These are phyloP conservation scores for Pseudocercospora cruenta DNA, from an alignment of 2,329 filamentous ascomycete genomes.

Conservation along the genomic window DNA sequence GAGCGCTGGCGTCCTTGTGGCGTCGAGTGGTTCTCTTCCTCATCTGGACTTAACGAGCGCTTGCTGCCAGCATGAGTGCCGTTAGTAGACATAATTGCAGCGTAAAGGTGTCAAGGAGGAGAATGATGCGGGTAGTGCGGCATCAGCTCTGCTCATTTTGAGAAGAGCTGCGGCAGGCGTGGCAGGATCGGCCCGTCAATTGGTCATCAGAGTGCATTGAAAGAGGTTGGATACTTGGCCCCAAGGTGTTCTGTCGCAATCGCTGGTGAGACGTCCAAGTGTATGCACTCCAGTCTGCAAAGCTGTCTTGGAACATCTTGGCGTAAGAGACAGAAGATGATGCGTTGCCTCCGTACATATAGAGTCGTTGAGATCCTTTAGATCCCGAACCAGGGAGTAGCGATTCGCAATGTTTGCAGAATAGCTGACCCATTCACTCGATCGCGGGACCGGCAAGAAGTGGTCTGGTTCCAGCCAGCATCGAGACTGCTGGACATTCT, in stretches of 20 bases:
- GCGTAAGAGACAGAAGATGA: not conserved
- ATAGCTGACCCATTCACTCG: too few species aligned
- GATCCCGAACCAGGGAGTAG: too few species aligned
- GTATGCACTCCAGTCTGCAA: not conserved
- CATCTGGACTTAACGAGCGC: slow-evolving; percentile 32
- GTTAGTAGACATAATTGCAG: slow-evolving; percentile 19
- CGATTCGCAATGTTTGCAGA: too few species aligned
- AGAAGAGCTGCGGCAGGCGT: too few species aligned
- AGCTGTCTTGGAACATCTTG: not conserved
- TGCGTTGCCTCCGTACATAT: too few species aligned
- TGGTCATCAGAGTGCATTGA: not conserved
- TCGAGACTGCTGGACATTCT: too few species aligned
- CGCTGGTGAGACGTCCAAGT: too few species aligned
- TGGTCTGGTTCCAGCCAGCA: too few species aligned
- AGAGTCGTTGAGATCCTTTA: too few species aligned
- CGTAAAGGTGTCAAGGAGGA: not conserved
- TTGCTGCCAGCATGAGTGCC: slow-evolving; percentile 25
- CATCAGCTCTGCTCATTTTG: not conserved
- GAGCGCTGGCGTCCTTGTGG: slow-evolving; percentile 38
- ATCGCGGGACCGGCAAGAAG: too few species aligned
- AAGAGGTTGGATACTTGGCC: not conserved
- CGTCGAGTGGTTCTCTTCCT: slow-evolving; percentile 20
- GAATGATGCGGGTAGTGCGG: not conserved
- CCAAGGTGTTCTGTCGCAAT: too few species aligned
- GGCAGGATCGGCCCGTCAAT: too few species aligned